Base-by-base conservation (phyloP, 163 green algal genomes). In the Chlorella variabilis region DNA sequence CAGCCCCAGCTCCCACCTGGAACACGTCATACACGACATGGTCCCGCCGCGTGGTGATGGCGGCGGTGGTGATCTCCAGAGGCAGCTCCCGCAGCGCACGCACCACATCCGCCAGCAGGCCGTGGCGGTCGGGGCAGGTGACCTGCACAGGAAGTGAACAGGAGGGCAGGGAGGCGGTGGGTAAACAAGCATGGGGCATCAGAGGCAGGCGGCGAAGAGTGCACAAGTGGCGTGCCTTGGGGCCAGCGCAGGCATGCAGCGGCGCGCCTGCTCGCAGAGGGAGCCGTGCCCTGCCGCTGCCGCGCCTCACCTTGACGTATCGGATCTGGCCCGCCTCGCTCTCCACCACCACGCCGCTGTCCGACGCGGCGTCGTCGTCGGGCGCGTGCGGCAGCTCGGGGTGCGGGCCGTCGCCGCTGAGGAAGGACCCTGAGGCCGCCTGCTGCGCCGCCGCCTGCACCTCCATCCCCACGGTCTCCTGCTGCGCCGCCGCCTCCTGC, bases 51-150 rank as follows among this genome's bases (percentile, higher is more conserved):
- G 93, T 96, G 25, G 92, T 95, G 36, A 96, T 86, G 8, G 92
- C 92, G 4, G 93, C 93, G 15, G 89, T 96, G 48, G 84, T 90
- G 80, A 96, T 94, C 80, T 95, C 90, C 13, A 96, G 59, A 0
- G 89, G 89, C 48, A 95, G 78, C 21, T 80, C 75, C 45, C 87
- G 87, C n/a, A 96, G 85, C 2, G 88, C 81, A 15, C 83, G 84
- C 31, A 94, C 92, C 58, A 96, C 86, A 78, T 96, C 92, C 3
- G 74, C 62, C 54, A 96, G 86, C 79, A 96, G 84, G 21, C 92
- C 91, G 49, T 89, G 87, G 34, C 93, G 88, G 71, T 96, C 93
- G 36, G 81, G 84, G 87, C 92, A 95, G 82, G 91, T 39, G 34
- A 94, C 88, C 86, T 93, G 90, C 11, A 83, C 21, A n/a, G n/a